Percentiles rank a stretch among this genome's conserved stretches.
phyloP scores from a whole-genome alignment of 2,329 filamentous ascomycete genomes.

The Hypoxylon sp. region DNA sequence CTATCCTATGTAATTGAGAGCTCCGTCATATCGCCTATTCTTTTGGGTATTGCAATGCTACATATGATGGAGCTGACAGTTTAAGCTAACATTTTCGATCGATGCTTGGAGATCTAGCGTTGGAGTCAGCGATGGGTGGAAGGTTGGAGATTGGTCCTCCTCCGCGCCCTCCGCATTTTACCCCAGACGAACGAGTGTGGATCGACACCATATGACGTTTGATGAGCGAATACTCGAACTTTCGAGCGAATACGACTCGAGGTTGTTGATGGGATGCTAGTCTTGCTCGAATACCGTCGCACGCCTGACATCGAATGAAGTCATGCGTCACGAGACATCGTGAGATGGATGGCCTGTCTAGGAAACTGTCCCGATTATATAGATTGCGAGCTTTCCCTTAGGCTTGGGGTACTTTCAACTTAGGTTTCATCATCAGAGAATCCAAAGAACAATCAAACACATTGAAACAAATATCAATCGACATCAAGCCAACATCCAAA shows the following conservation, averaged over 20 bases:
- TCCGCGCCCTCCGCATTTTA: conserved; percentile 39
- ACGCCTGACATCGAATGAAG: conserved; percentile 41
- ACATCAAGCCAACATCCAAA: conserved; percentile 8
- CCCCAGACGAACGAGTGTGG: conserved; percentile 40
- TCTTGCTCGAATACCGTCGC: conserved; percentile 32
- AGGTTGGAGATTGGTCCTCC: conserved; percentile 21
- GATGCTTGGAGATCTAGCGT: conserved; percentile 35
- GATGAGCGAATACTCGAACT: conserved; percentile 38
- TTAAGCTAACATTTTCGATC: conserved; percentile 18
- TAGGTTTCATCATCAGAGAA: conserved; percentile 3
- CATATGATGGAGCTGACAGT: conserved; percentile 34
- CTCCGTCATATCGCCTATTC: conserved; percentile 31
- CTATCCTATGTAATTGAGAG: conserved; percentile 11
- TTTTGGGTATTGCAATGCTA: conserved; percentile 17
- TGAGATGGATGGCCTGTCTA: conserved; percentile 28
- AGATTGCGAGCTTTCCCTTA: conserved; percentile 24
- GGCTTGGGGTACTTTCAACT: not conserved
- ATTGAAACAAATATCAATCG: conserved; percentile 18
- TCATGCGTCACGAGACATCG: conserved; percentile 43
- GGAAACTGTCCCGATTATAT: conserved; percentile 34
- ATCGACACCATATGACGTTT: conserved; percentile 45
- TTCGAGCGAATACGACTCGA: conserved; percentile 40
- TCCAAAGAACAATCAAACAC: conserved; percentile 15
- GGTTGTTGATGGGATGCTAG: conserved; percentile 34
- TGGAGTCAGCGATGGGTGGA: conserved; percentile 26